phyloP scores from a whole-genome alignment of 441 rosid species.

The Adansonia rubrostipa region DNA sequence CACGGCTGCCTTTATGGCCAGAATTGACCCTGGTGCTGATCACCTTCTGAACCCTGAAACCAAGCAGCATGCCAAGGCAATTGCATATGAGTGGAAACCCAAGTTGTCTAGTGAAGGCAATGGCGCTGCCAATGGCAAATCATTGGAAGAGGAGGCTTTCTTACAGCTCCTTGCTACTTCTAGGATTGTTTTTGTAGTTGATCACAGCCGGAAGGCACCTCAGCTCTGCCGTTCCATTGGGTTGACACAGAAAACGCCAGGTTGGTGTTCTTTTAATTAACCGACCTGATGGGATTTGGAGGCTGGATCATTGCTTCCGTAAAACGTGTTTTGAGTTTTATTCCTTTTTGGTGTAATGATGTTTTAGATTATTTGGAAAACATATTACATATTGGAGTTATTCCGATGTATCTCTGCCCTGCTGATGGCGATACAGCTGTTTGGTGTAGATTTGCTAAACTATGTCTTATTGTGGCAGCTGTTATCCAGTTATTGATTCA shows the following conservation, averaged over 20 bases:
- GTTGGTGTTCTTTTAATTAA: conserved; percentile 41
- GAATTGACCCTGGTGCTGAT: conserved; percentile 47
- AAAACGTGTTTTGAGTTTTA: conserved; percentile 27
- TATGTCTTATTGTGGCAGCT: conserved; percentile 41
- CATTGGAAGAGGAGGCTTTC: conserved; percentile 49
- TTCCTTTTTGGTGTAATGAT: conserved; percentile 24
- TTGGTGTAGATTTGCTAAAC: conserved; percentile 16
- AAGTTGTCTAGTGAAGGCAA: conserved; percentile 42
- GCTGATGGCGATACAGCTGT: not conserved
- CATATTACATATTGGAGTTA: conserved; percentile 9
- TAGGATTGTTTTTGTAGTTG: conserved; percentile 47
- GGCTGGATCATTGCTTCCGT: conserved; percentile 34
- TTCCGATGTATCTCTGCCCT: conserved; percentile 15
- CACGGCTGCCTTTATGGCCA: conserved; percentile 43
- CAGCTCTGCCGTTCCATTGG: conserved; percentile 48
- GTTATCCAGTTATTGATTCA: conserved; percentile 41
- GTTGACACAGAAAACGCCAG: conserved; percentile 42
- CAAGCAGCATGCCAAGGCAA: conserved; percentile 54
- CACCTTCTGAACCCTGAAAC: conserved; percentile 48
- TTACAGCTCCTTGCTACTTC: conserved; percentile 56
- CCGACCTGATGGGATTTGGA: conserved; percentile 46
- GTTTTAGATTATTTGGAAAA: conserved; percentile 10
- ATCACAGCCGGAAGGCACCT: conserved; percentile 48
- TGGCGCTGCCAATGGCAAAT: conserved; percentile 42
- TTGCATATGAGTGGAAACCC: conserved; percentile 52